phyloP scores from a whole-genome alignment of 2,329 filamentous ascomycete genomes.

The Colletotrichum incanum region DNA sequence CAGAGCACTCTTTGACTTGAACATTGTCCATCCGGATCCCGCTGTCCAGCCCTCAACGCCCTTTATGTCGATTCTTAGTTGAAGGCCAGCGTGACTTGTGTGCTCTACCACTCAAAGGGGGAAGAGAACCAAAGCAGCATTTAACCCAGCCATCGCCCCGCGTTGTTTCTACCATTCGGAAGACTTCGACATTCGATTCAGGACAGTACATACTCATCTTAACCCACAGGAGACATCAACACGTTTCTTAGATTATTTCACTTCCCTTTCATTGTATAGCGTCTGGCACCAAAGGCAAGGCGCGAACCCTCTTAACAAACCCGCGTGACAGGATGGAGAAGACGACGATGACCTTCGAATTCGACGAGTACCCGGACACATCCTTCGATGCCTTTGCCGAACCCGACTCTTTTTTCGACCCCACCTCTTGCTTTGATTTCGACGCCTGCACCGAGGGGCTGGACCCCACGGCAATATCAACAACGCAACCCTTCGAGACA shows the following conservation, averaged over 20 bases:
- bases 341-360: not conserved
- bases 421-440: not conserved
- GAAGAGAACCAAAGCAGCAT: not conserved
- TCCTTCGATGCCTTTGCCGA: conserved; percentile 17
- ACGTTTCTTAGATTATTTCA: not conserved
- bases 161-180: not conserved
- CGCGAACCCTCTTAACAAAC: not conserved
- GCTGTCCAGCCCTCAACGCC: not conserved
- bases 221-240: not conserved
- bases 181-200: not conserved
- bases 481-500: not conserved
- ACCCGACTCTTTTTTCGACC: conserved; percentile 14
- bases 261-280: not conserved
- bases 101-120: not conserved
- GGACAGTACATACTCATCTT: not conserved
- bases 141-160: not conserved
- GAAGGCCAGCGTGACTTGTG: not conserved
- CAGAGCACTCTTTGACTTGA: not conserved
- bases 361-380: not conserved
- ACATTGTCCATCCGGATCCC: not conserved
- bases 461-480: not conserved
- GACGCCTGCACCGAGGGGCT: conserved; percentile 25
- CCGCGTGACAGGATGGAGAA: not conserved
- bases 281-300: not conserved
- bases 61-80: not conserved